These are phyloP conservation scores for Xylariaceae sp. DNA, from an alignment of 2,329 filamentous ascomycete genomes.

Conservation along the genomic window DNA sequence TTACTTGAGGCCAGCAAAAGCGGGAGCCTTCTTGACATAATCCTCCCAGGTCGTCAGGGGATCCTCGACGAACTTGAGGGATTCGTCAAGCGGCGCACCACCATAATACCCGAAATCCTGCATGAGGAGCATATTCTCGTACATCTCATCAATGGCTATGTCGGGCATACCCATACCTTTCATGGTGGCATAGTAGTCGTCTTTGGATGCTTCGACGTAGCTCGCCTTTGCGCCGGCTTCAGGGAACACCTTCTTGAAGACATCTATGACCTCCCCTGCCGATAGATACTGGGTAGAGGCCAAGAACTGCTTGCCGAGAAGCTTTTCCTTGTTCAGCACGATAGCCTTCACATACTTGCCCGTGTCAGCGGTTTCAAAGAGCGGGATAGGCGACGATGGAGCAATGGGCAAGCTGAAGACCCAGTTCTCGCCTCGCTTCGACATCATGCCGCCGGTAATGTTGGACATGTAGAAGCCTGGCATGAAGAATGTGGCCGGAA, in stretches of 20 bases:
- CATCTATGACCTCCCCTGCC: constrained; percentile 35
- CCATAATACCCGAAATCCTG: constrained; percentile 50
- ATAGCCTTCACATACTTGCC: constrained; percentile 38
- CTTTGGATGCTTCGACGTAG: constrained; percentile 35
- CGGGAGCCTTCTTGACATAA: constrained; percentile 32
- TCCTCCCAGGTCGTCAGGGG: constrained; percentile 40
- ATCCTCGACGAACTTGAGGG: constrained; percentile 35
- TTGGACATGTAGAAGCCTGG: constrained; percentile 53
- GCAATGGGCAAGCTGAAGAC: constrained; percentile 33
- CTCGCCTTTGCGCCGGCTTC: constrained; percentile 36
- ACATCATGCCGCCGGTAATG: constrained; percentile 32
- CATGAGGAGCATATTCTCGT: constrained; percentile 50
- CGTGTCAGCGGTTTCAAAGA: constrained; percentile 35
- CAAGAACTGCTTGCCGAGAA: constrained; percentile 40
- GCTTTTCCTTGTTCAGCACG: constrained; percentile 32
- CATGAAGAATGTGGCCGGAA: constrained; percentile 48
- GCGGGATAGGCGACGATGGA: constrained; percentile 31
- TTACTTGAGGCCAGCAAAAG: constrained; percentile 36
- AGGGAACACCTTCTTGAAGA: constrained; percentile 36
- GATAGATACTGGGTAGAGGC: constrained; percentile 41
- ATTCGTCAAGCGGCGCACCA: constrained; percentile 38
- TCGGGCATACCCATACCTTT: constrained; percentile 35
- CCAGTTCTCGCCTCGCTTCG: constrained; percentile 31
- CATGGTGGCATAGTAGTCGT: constrained; percentile 38
- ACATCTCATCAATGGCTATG: constrained; percentile 42